Evolutionary conservation across 2,329 filamentous ascomycete species (phyloP).

Genomic region (Didymella pomorum): DNA sequence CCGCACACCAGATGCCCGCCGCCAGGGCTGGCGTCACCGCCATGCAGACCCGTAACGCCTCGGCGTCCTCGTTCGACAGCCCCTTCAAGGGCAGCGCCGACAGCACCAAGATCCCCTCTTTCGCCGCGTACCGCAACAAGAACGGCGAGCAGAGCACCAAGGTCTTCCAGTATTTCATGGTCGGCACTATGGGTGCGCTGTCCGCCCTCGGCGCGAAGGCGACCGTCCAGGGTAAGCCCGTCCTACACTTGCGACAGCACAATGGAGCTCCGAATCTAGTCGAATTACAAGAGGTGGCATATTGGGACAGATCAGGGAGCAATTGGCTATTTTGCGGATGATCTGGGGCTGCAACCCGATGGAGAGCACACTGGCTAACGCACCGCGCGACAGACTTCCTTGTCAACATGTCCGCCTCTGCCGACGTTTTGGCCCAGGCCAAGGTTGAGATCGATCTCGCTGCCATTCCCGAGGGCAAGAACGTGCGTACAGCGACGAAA

Average conservation of each 20-base stretch:
- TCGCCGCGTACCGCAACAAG: conserved; percentile 84
- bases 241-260: not conserved
- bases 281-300: conserved; percentile 6
- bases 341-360: conserved; percentile 34
- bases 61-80: conserved; percentile 58
- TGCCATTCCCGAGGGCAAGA: conserved; percentile 98
- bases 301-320: conserved; percentile 22
- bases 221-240: conserved; percentile 87
- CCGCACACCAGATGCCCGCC: conserved; percentile 57
- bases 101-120: conserved; percentile 81
- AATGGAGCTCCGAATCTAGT: conserved; percentile 16
- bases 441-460: conserved; percentile 98
- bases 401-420: conserved; percentile 99
- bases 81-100: conserved; percentile 64
- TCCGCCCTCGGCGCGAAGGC: conserved; percentile 95
- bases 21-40: conserved; percentile 56
- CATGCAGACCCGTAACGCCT: conserved; percentile 55
- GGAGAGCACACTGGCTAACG: conserved; percentile 40
- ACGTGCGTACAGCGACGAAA: conserved; percentile 67
- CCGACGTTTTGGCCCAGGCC: conserved; percentile 97
- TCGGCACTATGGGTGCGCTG: conserved; percentile 91
- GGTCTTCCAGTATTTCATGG: conserved; percentile 98
- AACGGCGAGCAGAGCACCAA: conserved; percentile 75
- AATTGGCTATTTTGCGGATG: conserved; percentile 47
- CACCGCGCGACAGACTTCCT: conserved; percentile 79